Evolutionary conservation across 805 yeast species (phyloP).

Genomic region (Yamadazyma sp.): DNA sequence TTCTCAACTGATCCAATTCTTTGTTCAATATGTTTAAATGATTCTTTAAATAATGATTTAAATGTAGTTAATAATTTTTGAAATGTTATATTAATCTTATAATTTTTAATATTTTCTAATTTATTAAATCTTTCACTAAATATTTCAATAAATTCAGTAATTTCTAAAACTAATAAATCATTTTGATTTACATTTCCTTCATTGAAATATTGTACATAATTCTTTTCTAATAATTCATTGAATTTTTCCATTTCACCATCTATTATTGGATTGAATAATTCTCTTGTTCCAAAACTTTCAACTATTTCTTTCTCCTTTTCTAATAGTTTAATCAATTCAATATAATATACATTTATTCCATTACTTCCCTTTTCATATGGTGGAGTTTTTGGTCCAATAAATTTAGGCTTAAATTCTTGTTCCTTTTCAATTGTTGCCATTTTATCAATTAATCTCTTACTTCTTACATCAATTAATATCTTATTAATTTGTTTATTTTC

Average conservation of each 20-base stretch:
- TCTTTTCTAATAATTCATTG: constrained; percentile 9
- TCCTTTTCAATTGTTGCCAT: constrained; percentile 33
- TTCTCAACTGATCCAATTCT: constrained; percentile 44
- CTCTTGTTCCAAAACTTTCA: constrained; percentile 23
- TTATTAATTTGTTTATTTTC: constrained; percentile 14
- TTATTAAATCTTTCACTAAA: constrained; percentile 17
- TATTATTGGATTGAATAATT: constrained; percentile 6
- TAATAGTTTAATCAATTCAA: constrained; percentile 47
- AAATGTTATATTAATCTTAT: constrained; percentile 7
- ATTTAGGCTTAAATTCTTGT: constrained; percentile 24
- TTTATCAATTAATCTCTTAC: constrained; percentile 34
- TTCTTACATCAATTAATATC: constrained; percentile 20
- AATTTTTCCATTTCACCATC: constrained; percentile 11
- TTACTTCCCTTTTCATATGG: constrained; percentile 62
- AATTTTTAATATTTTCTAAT: constrained; percentile 12
- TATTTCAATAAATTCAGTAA: constrained; percentile 42
- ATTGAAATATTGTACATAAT: constrained; percentile 11
- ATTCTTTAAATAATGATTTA: constrained; percentile 46
- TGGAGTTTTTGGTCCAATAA: constrained; percentile 14
- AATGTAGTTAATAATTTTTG: constrained; percentile 5
- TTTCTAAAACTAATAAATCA: constrained; percentile 30
- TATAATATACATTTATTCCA: constrained; percentile 54
- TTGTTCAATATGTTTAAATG: constrained; percentile 53
- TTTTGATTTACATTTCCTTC: constrained; percentile 17
- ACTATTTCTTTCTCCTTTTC: constrained; percentile 49